Percentiles rank a stretch among this genome's conserved stretches.
Conservation (phyloP, 768 basidiomycete species). For the Galerina sulciceps region DNA sequence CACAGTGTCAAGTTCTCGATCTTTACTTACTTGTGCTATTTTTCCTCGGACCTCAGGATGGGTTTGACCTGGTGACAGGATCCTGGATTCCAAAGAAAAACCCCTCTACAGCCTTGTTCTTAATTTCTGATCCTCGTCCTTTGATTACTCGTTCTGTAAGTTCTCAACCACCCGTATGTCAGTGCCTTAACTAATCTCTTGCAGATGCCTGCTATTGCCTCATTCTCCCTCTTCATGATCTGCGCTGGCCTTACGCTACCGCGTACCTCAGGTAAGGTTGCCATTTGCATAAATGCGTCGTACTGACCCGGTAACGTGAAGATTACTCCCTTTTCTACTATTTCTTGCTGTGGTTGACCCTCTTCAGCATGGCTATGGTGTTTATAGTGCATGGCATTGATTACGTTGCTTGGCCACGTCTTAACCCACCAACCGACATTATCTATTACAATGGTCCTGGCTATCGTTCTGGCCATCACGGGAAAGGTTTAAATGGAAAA, state of each 20-base stretch:
- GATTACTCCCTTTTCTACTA: slow-evolving; percentile 88
- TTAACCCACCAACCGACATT: slow-evolving; percentile 81
- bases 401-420: slow-evolving; percentile 93
- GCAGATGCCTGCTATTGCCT: slow-evolving; percentile 84
- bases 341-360: slow-evolving; percentile 76
- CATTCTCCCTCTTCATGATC: slow-evolving; percentile 87
- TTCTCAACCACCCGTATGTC: slow-evolving; percentile 16
- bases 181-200: slow-evolving; percentile 6
- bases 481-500: slow-evolving; percentile 65
- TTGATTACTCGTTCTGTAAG: slow-evolving; percentile 81
- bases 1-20: neutral
- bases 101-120: slow-evolving; percentile 68
- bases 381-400: slow-evolving; percentile 92
- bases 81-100: slow-evolving; percentile 85
- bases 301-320: slow-evolving; percentile 31
- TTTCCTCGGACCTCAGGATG: slow-evolving; percentile 61
- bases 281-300: neutral
- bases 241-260: slow-evolving; percentile 86
- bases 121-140: slow-evolving; percentile 82
- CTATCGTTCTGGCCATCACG: slow-evolving; percentile 75
- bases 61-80: slow-evolving; percentile 93
- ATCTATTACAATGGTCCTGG: slow-evolving; percentile 92
- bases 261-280: slow-evolving; percentile 76
- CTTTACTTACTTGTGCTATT: neutral
- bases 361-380: slow-evolving; percentile 61